Evolutionary conservation across 2,329 filamentous ascomycete species (phyloP).

Genomic region (Exophiala viscosa): DNA sequence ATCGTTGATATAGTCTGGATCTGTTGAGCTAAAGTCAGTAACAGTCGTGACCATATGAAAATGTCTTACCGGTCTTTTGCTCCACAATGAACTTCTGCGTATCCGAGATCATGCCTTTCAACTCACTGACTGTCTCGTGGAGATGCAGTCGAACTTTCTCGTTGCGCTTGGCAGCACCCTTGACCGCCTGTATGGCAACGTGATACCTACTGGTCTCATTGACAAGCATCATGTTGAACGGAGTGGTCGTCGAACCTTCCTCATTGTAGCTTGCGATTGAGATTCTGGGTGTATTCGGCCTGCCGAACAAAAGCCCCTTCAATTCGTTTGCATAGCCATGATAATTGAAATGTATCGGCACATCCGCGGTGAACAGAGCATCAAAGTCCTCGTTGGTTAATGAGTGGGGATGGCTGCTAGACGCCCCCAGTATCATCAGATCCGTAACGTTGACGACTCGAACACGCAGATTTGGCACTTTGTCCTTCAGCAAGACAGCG

Average conservation of each 20-base stretch:
- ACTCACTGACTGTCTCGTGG: slow-evolving; percentile 7
- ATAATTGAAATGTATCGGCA: slow-evolving; percentile 61
- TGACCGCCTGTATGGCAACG: slow-evolving; percentile 5
- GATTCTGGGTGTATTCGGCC: slow-evolving; percentile 50
- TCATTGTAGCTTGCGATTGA: slow-evolving; percentile 59
- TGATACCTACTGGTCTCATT: slow-evolving; percentile 9
- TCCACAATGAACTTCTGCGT: slow-evolving; percentile 10
- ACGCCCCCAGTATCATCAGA: slow-evolving; percentile 58
- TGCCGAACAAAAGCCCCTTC: slow-evolving; percentile 59
- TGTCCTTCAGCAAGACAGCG: slow-evolving; percentile 51
- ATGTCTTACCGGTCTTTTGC: neutral
- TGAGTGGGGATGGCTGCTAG: slow-evolving; percentile 57
- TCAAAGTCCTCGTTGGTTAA: slow-evolving; percentile 52
- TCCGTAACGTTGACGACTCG: slow-evolving; percentile 65
- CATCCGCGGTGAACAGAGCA: slow-evolving; percentile 55
- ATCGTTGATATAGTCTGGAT: slow-evolving; percentile 24
- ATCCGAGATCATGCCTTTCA: slow-evolving; percentile 6
- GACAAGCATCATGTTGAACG: slow-evolving; percentile 4
- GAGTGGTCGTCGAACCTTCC: slow-evolving; percentile 62
- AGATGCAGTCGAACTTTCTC: slow-evolving; percentile 5
- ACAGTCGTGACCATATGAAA: neutral
- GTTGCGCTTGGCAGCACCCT: slow-evolving; percentile 8
- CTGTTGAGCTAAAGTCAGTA: neutral
- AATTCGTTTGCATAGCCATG: slow-evolving; percentile 64
- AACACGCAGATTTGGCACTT: slow-evolving; percentile 52